Conservation (phyloP, 306 rosid species). For the Vigna hirtella region DNA sequence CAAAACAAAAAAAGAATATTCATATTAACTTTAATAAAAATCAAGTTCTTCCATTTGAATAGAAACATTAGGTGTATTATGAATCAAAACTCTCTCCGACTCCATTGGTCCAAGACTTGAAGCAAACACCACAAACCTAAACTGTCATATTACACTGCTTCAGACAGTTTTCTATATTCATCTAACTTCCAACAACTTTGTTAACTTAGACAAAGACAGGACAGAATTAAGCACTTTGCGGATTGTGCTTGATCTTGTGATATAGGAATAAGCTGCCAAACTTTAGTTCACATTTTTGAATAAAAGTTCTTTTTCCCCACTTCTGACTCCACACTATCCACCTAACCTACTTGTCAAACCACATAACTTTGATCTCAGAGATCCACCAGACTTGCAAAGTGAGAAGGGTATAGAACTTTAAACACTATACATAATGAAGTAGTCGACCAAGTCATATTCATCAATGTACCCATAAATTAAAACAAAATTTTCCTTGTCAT, state of each 20-base stretch:
- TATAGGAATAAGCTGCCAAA: conserved; percentile 6
- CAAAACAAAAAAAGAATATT: neutral
- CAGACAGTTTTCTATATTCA: conserved; percentile 18
- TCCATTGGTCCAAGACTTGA: neutral
- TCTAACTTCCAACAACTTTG: neutral
- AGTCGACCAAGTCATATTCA: conserved; percentile 12
- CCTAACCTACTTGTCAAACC: conserved; percentile 1
- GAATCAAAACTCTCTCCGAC: conserved; percentile 25
- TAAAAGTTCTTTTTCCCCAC: neutral
- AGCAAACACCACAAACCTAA: neutral
- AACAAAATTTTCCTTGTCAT: conserved; percentile 22
- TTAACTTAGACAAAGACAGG: conserved; percentile 22
- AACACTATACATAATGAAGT: neutral
- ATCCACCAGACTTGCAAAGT: conserved; percentile 1
- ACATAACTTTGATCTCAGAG: conserved; percentile 18
- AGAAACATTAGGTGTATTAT: neutral
- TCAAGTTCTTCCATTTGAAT: neutral
- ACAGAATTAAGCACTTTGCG: conserved; percentile 3
- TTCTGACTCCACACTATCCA: conserved; percentile 22
- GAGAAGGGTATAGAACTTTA: conserved; percentile 26
- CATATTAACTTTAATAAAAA: neutral
- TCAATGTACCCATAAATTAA: conserved; percentile 6
- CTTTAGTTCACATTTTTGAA: conserved; percentile 1
- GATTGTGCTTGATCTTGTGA: conserved; percentile 30
- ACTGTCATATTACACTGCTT: neutral